A percentile compares a stretch with the other conserved stretches of the same genome.
phyloP scores from a whole-genome alignment of 2,329 filamentous ascomycete species.

The Phoma herbarum region DNA sequence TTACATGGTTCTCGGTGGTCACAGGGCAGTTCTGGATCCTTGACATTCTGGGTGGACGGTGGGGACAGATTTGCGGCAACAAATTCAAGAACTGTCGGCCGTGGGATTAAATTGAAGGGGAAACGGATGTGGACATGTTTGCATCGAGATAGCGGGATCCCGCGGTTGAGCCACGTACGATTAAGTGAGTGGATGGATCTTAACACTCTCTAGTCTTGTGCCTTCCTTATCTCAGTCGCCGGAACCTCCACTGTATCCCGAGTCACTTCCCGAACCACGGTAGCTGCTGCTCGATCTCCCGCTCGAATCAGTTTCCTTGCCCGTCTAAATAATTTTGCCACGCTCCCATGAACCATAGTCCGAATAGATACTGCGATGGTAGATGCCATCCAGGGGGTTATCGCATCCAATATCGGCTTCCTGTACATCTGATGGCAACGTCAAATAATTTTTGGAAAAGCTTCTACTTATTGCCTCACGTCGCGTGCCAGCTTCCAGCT shows the following conservation, averaged over 20 bases:
- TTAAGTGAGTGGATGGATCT: no score
- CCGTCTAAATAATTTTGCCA: neutral
- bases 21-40: conserved; percentile 12
- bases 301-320: neutral
- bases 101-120: neutral
- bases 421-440: neutral
- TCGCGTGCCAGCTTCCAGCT: neutral
- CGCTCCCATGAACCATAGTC: neutral
- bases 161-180: no score
- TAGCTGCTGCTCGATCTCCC: neutral
- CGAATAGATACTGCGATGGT: neutral
- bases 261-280: neutral
- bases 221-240: neutral
- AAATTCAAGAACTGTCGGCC: conserved; percentile 23
- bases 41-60: conserved; percentile 3
- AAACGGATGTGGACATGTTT: no score
- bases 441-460: neutral
- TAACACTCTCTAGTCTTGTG: no score
- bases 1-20: neutral
- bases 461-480: neutral
- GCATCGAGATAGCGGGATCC: no score
- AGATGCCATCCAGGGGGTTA: neutral
- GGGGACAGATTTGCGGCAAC: conserved; percentile 20
- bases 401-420: neutral
- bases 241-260: neutral